phyloP scores from a whole-genome alignment of 1,284 basidiomycete species.

The Rhodotorula sp. region DNA sequence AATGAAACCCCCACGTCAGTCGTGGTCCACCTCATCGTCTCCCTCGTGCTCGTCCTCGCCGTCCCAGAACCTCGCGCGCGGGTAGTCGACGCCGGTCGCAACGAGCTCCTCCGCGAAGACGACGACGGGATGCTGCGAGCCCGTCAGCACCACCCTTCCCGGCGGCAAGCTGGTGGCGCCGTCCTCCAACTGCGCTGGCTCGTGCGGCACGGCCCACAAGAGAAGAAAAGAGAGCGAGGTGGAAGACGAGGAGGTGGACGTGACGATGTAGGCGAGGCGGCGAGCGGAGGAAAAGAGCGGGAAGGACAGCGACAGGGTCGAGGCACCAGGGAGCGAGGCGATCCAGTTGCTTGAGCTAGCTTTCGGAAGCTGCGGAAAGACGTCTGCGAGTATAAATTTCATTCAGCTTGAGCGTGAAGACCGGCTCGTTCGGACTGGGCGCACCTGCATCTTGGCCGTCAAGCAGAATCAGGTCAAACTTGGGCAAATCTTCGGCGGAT shows the following conservation, averaged over 20 bases:
- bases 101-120: too few relatives aligned
- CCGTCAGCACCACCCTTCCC: too few relatives aligned
- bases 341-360: slow-evolving; percentile 74
- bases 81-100: too few relatives aligned
- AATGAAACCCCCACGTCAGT: too few relatives aligned
- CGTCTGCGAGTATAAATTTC: slow-evolving; percentile 57
- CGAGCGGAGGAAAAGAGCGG: slow-evolving; percentile 18
- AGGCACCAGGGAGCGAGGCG: slow-evolving; percentile 90
- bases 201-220: background rate
- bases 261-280: slow-evolving; percentile 18
- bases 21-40: too few relatives aligned
- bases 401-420: rapidly evolving
- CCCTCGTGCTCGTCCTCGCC: too few relatives aligned
- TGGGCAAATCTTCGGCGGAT: slow-evolving; percentile 83
- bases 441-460: slow-evolving; percentile 64
- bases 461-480: slow-evolving; percentile 89
- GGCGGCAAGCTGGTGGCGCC: too few relatives aligned
- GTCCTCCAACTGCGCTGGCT: background rate
- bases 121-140: too few relatives aligned
- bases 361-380: slow-evolving; percentile 91
- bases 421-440: background rate
- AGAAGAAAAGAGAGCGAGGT: slow-evolving; percentile 10
- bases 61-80: too few relatives aligned
- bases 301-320: slow-evolving; percentile 76
- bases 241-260: background rate